phyloP scores from a whole-genome alignment of 148 eudicot species.

The Rheum nobile region DNA sequence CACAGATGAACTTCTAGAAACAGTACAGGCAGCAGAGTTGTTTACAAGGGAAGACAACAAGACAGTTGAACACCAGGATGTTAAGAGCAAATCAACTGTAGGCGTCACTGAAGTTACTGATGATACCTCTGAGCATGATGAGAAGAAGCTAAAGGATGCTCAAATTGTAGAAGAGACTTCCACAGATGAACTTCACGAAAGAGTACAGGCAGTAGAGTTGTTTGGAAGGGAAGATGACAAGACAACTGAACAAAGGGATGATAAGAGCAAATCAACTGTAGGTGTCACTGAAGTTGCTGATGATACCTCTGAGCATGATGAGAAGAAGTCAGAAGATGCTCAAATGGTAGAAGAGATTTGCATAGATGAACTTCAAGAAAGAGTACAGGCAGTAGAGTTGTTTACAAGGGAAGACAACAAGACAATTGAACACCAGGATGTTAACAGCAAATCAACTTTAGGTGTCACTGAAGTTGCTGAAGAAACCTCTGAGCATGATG shows the following conservation, averaged over 20 bases:
- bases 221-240: neutral
- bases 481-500: neutral
- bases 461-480: neutral
- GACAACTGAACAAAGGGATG: neutral
- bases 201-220: neutral
- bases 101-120: neutral
- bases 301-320: no score
- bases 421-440: no score
- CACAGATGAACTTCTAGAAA: neutral
- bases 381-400: no score
- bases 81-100: neutral
- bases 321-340: no score
- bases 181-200: neutral
- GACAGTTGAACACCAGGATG: constrained; percentile 3
- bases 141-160: neutral
- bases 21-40: neutral
- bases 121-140: constrained; percentile 13
- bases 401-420: no score
- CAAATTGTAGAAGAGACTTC: neutral
- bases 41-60: neutral
- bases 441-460: no score
- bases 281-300: no score
- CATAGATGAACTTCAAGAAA: no score
- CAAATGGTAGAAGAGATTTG: no score
- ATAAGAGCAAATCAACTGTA: neutral